Evolutionary conservation across 2,329 filamentous ascomycete genomes (phyloP), one percentile per base, ranked within the genome.

Genomic region (Beauveria sp.): DNA sequence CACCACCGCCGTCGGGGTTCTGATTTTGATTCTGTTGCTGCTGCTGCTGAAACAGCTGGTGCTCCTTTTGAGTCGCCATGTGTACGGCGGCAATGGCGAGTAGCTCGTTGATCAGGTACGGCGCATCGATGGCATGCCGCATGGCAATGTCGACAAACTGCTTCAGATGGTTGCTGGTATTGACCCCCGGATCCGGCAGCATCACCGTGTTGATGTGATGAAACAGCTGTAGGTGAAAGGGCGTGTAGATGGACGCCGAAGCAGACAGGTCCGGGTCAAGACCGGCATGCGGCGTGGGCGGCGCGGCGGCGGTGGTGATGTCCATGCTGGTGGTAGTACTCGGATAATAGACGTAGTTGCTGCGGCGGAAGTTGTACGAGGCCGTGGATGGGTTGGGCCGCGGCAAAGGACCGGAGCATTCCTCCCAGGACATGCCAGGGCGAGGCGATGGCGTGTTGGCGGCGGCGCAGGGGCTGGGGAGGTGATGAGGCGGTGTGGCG

Each of bases 31-130:
- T 24, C 20, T 52, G 55, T 28, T 56, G 53, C 22, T 55, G 37
- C 40, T 52, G 55, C 34, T 58, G 55, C 22, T 51, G 47, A 4
- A 28, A 26, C 14, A 59, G 47, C 37, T 70, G 62, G 70, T 73
- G 51, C 70, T 66, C 56, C 16, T 59, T 59, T 52, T 52, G 47
- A 18, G 30, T 43, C 2, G 56, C 56, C 56, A 59, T 52, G 61
- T 82, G 77, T 3, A 78, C 69, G 5, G 79, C 77, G 14, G 77
- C 72, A 52, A 79, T 64, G 44, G 78, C 79, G 12, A 82, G 72
- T 5, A 80, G 52, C 64, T 79, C 72, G 61, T 81, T 77, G 63
- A 81, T 74, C 3, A 80, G 72, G 59, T 77, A 81, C 1, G 77
- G 79, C 3, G 70, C 69, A 34, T 70, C 65, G 7, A 72, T 63